Base-by-base conservation (phyloP, 768 basidiomycete genomes). In the Tricholoma terreum region DNA sequence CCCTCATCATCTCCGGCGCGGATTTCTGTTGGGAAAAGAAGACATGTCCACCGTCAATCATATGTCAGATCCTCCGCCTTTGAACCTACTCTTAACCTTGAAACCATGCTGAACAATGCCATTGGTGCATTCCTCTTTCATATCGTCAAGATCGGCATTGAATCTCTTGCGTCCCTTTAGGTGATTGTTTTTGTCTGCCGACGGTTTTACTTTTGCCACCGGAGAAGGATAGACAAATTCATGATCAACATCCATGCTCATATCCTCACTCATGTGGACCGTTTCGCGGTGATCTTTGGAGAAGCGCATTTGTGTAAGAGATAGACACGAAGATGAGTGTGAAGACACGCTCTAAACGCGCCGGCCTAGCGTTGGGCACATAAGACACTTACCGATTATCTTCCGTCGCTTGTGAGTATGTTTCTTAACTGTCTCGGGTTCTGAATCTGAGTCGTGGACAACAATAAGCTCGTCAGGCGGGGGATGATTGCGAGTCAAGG, bases 1-100 rank as follows among this genome's bases (percentile, higher is more conserved):
- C 84, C 85, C 60, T 87, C 86, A 50, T 87, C 86, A 24, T 87
- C 85, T 24, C 85, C 85, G 22, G 75, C 45, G 27, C 71, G 66
- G n/a, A 85, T 65, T 51, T 69, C 86, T 89, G 64, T 14, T 15
- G 48, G 17, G 14, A 12, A 15, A 21, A 45, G 40, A n/a, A 53
- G 24, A 6, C 31, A 58, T 58, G 11, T 43, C 14, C 22, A 42
- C n/a, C 31, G 14, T 6, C 24, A 14, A 31, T 40, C 17, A 33
- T 11, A 36, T 4, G 22, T 40, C 49, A 42, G 24, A 42, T 8
- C 21, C 8, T 42, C 27, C n/a, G 30, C n/a, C 14, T 15, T 27
- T 35, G 19, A 17, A 69, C 77, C 40, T 59, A 84, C 84, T 71
- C 54, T 71, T 72, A 27, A 84, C 56, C 34, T 65, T 65, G 55